Base-by-base conservation (phyloP, 441 rosid genomes). In the Populus hybrid region DNA sequence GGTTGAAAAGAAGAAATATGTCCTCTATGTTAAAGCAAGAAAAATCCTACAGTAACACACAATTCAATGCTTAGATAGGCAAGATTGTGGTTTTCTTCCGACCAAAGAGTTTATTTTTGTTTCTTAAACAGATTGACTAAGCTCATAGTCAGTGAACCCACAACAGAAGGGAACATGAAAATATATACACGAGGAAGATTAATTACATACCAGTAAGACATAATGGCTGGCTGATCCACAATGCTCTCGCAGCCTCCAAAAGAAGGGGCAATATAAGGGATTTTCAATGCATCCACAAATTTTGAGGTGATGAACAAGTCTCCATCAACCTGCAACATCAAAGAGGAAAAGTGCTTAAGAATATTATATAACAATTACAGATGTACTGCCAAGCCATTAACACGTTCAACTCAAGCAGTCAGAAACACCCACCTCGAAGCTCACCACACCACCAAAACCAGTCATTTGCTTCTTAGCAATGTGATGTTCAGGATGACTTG, bases 221-320 rank as follows among this genome's bases (percentile, higher is more conserved):
- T 94, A 35, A 93, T 88, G 73, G 99, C 98, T 16, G 99, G 98
- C 87, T 93, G 98, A 82, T 94, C 97, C 74, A 96, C 98, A 30
- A 94, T 94, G 87, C 98, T 94, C 86, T 96, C 99, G 69, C 96
- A 91, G 64, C 98, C 98, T 80, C 99, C 99, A 67, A 94, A 94
- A 18, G 99, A 96, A 73, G 99, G 98, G 64, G 99, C 99, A 30
- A 96, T 96, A 77, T 96, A 96, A 10, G 98, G 98, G 59, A 96
- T 96, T 87, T 91, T 93, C 83, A 96, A 79, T 72, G 98, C 81
- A 80, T 96, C 99, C 64, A 93, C 86, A 78, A 96, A 94, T 82
- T 88, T 93, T 71, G 77, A 82, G 77, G 99, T 96, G 66, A 83
- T 84, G 75, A 11, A 53, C 61, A 96, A 73, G 83, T 94, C 97